Evolutionary conservation across 441 rosid species (phyloP), one percentile per base, ranked within the genome.

Genomic region (Macaranga tanarius): DNA sequence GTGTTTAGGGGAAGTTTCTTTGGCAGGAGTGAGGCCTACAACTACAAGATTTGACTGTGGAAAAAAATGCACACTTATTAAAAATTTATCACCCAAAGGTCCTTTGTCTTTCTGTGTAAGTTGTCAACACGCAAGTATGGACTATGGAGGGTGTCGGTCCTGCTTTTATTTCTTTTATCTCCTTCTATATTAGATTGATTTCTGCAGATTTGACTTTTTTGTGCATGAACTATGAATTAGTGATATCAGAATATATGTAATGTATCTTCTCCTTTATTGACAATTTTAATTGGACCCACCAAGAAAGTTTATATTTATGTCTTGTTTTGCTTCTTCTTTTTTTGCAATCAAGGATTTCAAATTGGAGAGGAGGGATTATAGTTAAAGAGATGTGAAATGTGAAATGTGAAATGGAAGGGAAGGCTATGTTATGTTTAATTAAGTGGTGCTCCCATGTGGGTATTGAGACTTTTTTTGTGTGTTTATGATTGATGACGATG

Each of bases 101-200:
- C 7, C 45, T 17, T 23, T 60, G 71, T 66, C 15, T 54, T 62
- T 42, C 65, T 17, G 17, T 58, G 19, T 2, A 26, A 62, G 38
- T 73, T 48, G 80, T 79, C 80, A 73, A 75, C 80, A 77, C 71
- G 79, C 73, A 82, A 78, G 65, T 31, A 62, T 62, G 69, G 77
- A 42, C n/a, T n/a, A n/a, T n/a, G 7, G 11, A 48, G 4, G 11
- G 54, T 73, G 83, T 83, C 83, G 79, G 81, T 66, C 56, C 77
- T 69, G 58, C 44, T 55, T 65, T 40, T 64, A 45, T 51, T 12
- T 70, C 50, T 52, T 23, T n/a, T n/a, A n/a, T n/a, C n/a, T n/a
- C n/a, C 40, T 63, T 52, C 17, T 22, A 54, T 31, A 15, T 57
- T 42, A 42, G 45, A 42, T 42, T 42, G 28, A 57, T 65, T 40